Percentiles rank a stretch among this genome's conserved stretches.
Conservation (phyloP, 1,139 yeast genomes). For the Debaryomyces coudertii region DNA sequence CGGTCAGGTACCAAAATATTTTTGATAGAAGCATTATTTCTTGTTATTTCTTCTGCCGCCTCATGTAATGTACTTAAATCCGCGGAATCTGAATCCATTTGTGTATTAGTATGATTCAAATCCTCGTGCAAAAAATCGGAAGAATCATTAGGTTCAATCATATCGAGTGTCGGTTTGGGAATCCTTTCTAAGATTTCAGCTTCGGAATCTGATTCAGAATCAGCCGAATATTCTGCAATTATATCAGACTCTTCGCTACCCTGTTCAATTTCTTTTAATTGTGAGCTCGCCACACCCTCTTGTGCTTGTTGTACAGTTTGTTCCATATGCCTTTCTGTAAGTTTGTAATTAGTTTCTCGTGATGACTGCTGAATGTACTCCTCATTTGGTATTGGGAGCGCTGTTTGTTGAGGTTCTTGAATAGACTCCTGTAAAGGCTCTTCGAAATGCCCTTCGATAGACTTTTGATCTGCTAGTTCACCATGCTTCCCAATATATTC, state of each 20-base stretch:
- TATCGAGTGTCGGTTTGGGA: neutral
- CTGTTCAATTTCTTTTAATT: neutral
- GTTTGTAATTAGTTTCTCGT: neutral
- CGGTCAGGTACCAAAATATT: neutral
- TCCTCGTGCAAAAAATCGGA: neutral
- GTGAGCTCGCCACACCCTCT: neutral
- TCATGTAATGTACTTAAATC: conserved; percentile 7
- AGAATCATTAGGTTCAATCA: neutral
- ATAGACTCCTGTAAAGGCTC: neutral
- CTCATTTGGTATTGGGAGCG: neutral
- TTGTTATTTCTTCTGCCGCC: neutral
- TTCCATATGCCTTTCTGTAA: neutral
- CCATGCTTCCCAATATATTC: neutral
- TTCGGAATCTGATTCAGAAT: conserved; percentile 4
- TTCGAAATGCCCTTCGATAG: neutral
- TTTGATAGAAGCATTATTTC: neutral
- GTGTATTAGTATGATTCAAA: neutral
- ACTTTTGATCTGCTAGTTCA: neutral
- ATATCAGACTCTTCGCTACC: conserved; percentile 1
- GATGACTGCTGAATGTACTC: neutral
- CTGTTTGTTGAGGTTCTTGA: neutral
- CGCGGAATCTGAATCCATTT: neutral
- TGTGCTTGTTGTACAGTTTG: neutral
- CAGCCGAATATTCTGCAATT: conserved; percentile 3
- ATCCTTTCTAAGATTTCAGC: neutral